Conservation (phyloP, 208 protist genomes). For the Naegleria lovaniensis region DNA sequence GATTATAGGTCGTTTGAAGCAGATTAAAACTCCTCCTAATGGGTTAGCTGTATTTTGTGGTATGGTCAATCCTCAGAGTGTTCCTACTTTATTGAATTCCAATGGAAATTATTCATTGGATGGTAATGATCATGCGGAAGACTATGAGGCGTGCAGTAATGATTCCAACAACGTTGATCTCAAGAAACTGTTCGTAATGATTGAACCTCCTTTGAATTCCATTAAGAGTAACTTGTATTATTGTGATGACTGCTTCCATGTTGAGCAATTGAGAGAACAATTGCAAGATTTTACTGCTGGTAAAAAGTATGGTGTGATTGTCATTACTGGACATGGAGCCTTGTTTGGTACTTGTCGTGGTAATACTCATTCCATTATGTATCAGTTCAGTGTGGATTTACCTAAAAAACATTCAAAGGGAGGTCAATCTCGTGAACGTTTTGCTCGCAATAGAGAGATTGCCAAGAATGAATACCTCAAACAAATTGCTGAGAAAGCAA, state of each 20-base stretch:
- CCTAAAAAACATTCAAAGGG: slow-evolving; percentile 99
- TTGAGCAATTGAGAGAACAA: slow-evolving; percentile 91
- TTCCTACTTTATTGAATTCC: background rate
- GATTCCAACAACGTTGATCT: slow-evolving; percentile 87
- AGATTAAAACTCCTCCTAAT: slow-evolving; percentile 86
- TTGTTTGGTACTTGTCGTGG: slow-evolving; percentile 95
- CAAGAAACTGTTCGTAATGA: slow-evolving; percentile 97
- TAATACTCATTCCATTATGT: slow-evolving; percentile 89
- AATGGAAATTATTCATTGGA: background rate
- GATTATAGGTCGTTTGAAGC: slow-evolving; percentile 76
- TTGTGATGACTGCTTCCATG: slow-evolving; percentile 96
- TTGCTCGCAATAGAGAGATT: slow-evolving; percentile 97
- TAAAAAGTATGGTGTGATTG: slow-evolving; percentile 99
- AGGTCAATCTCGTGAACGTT: slow-evolving; percentile 99
- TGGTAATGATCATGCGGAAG: background rate
- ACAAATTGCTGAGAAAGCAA: slow-evolving; percentile 94
- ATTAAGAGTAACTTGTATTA: slow-evolving; percentile 98
- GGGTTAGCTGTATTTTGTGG: slow-evolving; percentile 98
- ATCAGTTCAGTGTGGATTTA: slow-evolving; percentile 97
- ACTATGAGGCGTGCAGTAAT: background rate
- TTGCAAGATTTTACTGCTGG: slow-evolving; percentile 97
- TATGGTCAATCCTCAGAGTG: background rate
- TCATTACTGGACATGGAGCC: slow-evolving; percentile 98
- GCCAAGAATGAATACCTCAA: slow-evolving; percentile 98
- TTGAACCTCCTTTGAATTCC: slow-evolving; percentile 97